A percentile compares a stretch with the other conserved stretches of the same genome.
phyloP scores from a whole-genome alignment of 495 filamentous ascomycete genomes.

The Podospora bellae-mahoneyi region DNA sequence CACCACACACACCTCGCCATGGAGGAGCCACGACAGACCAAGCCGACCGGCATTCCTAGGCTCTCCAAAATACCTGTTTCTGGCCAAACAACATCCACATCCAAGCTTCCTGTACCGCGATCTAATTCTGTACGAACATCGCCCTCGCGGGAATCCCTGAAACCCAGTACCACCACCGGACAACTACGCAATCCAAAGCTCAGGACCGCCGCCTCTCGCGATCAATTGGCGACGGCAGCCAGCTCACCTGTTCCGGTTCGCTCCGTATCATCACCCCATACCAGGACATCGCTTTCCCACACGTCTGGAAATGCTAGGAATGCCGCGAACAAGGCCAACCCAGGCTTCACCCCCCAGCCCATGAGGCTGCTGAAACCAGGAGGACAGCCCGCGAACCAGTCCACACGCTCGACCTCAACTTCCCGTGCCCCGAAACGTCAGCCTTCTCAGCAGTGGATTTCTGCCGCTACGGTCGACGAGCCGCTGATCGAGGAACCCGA shows the following conservation, averaged over 20 bases:
- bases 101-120: conserved; percentile 33
- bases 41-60: conserved; percentile 29
- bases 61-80: conserved; percentile 34
- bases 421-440: conserved; percentile 16
- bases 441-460: conserved; percentile 33
- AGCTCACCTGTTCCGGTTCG: conserved; percentile 13
- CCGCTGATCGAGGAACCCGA: conserved; percentile 6
- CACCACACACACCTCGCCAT: conserved; percentile 25
- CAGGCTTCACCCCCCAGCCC: conserved; percentile 7
- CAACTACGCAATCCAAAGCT: conserved; percentile 40
- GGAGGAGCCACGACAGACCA: conserved; percentile 33
- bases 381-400: conserved; percentile 3
- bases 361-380: conserved; percentile 14
- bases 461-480: conserved; percentile 23
- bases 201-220: conserved; percentile 41
- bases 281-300: conserved; percentile 11
- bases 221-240: conserved; percentile 34
- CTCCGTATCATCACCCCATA: conserved; percentile 28
- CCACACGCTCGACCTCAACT: conserved; percentile 10
- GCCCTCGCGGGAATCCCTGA: conserved; percentile 32
- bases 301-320: conserved; percentile 13
- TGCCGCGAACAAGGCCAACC: conserved; percentile 7
- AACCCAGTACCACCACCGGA: neutral
- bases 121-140: conserved; percentile 30
- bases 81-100: conserved; percentile 20